These are phyloP conservation scores for Laguncularia racemosa DNA, from an alignment of 345 rosid genomes.

Conservation along the genomic window DNA sequence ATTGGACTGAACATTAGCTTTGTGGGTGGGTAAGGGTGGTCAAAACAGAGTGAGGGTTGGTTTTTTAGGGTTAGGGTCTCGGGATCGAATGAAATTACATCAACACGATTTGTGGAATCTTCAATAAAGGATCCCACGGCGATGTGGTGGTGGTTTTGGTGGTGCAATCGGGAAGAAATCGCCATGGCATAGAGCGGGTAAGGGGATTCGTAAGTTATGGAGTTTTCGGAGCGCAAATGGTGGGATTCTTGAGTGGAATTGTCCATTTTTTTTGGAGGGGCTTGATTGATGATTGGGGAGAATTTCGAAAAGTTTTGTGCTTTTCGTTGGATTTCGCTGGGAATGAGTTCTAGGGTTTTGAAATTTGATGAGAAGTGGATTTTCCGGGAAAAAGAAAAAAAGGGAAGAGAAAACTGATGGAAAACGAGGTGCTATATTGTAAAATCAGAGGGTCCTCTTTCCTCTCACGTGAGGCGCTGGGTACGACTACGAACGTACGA, in stretches of 20 bases:
- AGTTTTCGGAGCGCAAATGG: slow-evolving; percentile 56
- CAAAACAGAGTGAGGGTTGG: slow-evolving; percentile 75
- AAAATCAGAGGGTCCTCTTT: no score
- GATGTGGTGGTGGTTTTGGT: slow-evolving; percentile 40
- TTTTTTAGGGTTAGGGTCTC: slow-evolving; percentile 58
- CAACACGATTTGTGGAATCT: slow-evolving; percentile 75
- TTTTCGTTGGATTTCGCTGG: no score
- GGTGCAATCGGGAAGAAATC: slow-evolving; percentile 39
- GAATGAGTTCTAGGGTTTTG: no score
- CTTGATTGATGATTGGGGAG: neutral
- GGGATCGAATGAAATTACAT: slow-evolving; percentile 71
- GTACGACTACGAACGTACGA: no score
- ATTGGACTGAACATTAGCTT: slow-evolving; percentile 77
- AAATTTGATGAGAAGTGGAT: no score
- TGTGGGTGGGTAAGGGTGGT: slow-evolving; percentile 90
- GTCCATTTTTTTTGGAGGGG: slow-evolving; percentile 33
- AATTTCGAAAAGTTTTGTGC: no score
- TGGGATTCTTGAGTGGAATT: slow-evolving; percentile 75
- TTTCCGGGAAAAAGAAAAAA: no score
- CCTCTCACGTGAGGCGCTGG: no score
- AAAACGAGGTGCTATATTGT: no score
- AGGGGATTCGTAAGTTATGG: slow-evolving; percentile 78
- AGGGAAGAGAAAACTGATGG: no score
- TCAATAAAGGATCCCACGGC: slow-evolving; percentile 92
- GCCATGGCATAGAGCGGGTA: slow-evolving; percentile 85